Evolutionary conservation across 1,284 basidiomycete genomes (phyloP), one percentile per base, ranked within the genome.

Genomic region (Naganishia sp.): DNA sequence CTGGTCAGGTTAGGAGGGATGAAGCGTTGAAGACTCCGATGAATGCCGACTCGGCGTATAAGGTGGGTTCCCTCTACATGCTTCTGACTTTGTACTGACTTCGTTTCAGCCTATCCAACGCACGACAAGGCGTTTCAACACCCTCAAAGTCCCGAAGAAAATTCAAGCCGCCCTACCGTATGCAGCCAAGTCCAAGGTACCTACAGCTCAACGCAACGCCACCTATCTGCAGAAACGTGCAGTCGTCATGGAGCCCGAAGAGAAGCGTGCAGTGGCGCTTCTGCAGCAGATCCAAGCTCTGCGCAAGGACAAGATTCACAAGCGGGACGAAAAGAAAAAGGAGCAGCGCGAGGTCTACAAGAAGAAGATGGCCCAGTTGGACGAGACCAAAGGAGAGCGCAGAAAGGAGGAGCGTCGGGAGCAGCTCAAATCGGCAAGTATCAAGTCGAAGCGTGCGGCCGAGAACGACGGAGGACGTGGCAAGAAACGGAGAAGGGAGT

Each of bases 201-300:
- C 90, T 84, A 85, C 86, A 72, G 83, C 88, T 13, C 91, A 92
- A 79, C 80, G 81, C 48, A 82, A 83, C 64, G 83, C 86, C 75
- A 95, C 94, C 23, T 95, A 96, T 78, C 79, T 95, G 76, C 90
- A 94, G 79, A 90, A 90, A 75, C 88, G 94, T 18, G 94, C 95
- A 0, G 94, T 98, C 18, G 88, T 99, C 50, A 84, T 99, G 83
- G 91, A 95, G 75, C 90, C 91, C 1, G 92, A 96, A 74, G 95
- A 99, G 83, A 92, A 89, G 83, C 90, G 88, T 75, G 94, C 95
- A 0, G 82, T 97, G 28, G 88, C 90, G n/a, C 80, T 98, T 45
- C 78, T 99, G 75, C 95, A 99, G 79, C 94, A 98, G 82, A 94
- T 97, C 73, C 87, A 91, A 65, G 92, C 94, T 6, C 81, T 99